Percentiles rank a stretch among this genome's conserved stretches.
Conservation (phyloP, 2,329 filamentous ascomycete species). For the Cladosporium sphaerospermum region DNA sequence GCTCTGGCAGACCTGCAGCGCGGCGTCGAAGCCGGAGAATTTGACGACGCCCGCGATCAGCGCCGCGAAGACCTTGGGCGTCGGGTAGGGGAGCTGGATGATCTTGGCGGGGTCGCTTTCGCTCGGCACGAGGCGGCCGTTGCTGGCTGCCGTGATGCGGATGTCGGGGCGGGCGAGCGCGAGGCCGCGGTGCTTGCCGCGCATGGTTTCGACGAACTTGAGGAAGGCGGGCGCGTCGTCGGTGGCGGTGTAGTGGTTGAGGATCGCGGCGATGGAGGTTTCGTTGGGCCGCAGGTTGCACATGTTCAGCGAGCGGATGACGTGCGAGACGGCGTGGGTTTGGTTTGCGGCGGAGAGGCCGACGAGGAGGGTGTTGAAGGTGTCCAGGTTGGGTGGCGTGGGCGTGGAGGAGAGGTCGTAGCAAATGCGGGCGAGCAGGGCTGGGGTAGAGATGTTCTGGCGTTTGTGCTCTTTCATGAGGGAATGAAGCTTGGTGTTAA, state of each 20-base stretch:
- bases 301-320: slow-evolving; percentile 25
- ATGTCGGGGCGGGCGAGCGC: slow-evolving; percentile 36
- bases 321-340: slow-evolving; percentile 19
- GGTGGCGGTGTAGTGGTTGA: slow-evolving; percentile 34
- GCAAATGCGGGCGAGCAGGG: slow-evolving; percentile 37
- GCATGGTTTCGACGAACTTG: slow-evolving; percentile 36
- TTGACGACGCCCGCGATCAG: slow-evolving; percentile 38
- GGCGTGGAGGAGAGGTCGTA: slow-evolving; percentile 61
- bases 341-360: slow-evolving; percentile 47
- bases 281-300: slow-evolving; percentile 43
- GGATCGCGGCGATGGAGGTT: slow-evolving; percentile 35
- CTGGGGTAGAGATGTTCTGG: slow-evolving; percentile 13
- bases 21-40: slow-evolving; percentile 41
- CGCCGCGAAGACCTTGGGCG: slow-evolving; percentile 38
- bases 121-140: slow-evolving; percentile 17
- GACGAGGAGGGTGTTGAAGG: slow-evolving; percentile 65
- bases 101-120: slow-evolving; percentile 22
- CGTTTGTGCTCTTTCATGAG: slow-evolving; percentile 21
- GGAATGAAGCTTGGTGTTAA: slow-evolving; percentile 20
- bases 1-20: slow-evolving; percentile 36
- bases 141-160: slow-evolving; percentile 26
- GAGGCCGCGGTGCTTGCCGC: slow-evolving; percentile 33
- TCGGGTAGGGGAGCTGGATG: slow-evolving; percentile 40
- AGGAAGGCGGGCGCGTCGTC: slow-evolving; percentile 31
- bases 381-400: slow-evolving; percentile 57